Evolutionary conservation across 1,284 basidiomycete species (phyloP).

Genomic region (Trametes versicolor): DNA sequence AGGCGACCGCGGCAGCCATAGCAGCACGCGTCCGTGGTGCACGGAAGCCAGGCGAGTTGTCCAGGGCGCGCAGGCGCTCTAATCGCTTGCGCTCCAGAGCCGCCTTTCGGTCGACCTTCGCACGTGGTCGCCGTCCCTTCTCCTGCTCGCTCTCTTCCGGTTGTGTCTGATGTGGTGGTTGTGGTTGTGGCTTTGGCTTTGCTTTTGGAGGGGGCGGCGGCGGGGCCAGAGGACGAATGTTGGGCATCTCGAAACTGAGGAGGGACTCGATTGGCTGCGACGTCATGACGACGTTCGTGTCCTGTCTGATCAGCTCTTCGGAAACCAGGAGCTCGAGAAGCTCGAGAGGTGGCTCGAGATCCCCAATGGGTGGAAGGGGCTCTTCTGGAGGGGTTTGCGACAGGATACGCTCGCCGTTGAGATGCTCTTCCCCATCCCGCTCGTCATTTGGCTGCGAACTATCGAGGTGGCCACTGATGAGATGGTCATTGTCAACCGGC

Average conservation of each 20-base stretch:
- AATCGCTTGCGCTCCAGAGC: slow-evolving; percentile 45
- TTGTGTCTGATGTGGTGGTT: too few species aligned
- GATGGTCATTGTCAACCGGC: slow-evolving; percentile 14
- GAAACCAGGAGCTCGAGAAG: slow-evolving; percentile 65
- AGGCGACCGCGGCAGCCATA: slow-evolving; percentile 51
- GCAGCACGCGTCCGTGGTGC: slow-evolving; percentile 58
- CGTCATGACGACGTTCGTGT: slow-evolving; percentile 61
- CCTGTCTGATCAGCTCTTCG: slow-evolving; percentile 58
- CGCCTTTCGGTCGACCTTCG: slow-evolving; percentile 52
- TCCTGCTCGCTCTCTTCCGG: background rate
- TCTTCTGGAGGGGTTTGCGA: slow-evolving; percentile 3
- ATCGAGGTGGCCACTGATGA: background rate
- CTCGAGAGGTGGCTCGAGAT: slow-evolving; percentile 75
- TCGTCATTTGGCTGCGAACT: background rate
- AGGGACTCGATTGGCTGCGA: slow-evolving; percentile 72
- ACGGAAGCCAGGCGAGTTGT: slow-evolving; percentile 53
- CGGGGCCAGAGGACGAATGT: slow-evolving; percentile 64
- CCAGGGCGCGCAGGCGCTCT: slow-evolving; percentile 40
- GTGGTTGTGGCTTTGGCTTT: slow-evolving; percentile 18
- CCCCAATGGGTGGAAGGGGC: slow-evolving; percentile 54
- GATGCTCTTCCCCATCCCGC: background rate
- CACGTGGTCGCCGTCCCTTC: slow-evolving; percentile 45
- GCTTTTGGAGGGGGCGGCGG: slow-evolving; percentile 47
- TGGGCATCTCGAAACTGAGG: slow-evolving; percentile 72
- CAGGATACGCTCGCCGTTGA: background rate